These are phyloP conservation scores for Pseudocercospora cruenta DNA, from an alignment of 2,329 filamentous ascomycete genomes.

Conservation along the genomic window DNA sequence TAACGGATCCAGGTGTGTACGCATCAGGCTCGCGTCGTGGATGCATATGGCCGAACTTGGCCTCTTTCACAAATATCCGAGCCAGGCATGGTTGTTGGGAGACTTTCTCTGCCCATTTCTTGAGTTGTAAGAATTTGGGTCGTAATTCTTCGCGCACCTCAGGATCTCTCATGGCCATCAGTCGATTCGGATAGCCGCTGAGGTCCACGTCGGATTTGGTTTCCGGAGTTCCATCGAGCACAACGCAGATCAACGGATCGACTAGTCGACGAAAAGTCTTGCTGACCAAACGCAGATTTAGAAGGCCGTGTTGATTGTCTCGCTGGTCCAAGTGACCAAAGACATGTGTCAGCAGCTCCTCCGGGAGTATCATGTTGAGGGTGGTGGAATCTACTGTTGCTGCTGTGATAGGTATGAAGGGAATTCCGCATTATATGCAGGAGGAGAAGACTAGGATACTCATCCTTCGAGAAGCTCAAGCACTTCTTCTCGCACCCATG, in stretches of 20 bases:
- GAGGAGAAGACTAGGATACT: background rate
- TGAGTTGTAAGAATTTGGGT: conserved; percentile 1
- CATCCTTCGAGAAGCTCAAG: background rate
- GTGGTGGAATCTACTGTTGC: background rate
- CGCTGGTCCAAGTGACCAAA: background rate
- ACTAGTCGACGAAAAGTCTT: background rate
- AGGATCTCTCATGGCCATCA: conserved; percentile 2
- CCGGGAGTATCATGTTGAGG: background rate
- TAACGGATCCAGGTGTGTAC: background rate
- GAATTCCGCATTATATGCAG: background rate
- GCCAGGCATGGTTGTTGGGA: background rate
- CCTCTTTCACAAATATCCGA: background rate
- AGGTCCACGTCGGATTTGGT: conserved; percentile 1
- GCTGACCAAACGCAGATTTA: background rate
- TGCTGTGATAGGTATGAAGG: background rate
- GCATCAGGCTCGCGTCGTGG: conserved; percentile 1
- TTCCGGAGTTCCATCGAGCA: background rate
- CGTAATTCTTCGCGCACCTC: background rate
- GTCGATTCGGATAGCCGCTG: background rate
- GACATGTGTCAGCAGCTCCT: background rate
- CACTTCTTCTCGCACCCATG: background rate
- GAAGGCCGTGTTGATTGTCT: background rate
- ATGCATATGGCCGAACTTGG: background rate
- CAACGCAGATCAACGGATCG: background rate
- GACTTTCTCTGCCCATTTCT: conserved; percentile 1